Conservation (phyloP, 305 asterid genomes). For the Fraxinus latifolia region DNA sequence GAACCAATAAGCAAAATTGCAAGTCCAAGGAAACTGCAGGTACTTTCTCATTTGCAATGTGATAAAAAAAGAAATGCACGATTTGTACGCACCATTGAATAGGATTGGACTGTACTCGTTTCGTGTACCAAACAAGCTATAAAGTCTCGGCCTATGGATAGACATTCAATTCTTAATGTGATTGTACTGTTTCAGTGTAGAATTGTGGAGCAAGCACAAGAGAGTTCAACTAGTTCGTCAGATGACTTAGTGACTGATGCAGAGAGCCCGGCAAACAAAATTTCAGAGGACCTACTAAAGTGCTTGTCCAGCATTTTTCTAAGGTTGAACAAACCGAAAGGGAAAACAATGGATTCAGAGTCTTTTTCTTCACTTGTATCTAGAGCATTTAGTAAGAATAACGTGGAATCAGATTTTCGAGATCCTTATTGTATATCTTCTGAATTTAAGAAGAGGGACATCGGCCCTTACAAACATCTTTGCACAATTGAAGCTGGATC, state of each 20-base stretch:
- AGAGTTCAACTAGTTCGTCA: conserved; percentile 48
- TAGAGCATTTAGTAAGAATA: conserved; percentile 26
- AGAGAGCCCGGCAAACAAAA: conserved; percentile 49
- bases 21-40: conserved; percentile 50
- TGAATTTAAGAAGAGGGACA: conserved; percentile 26
- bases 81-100: background rate
- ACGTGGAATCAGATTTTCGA: conserved; percentile 32
- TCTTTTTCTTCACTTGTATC: conserved; percentile 40
- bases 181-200: conserved; percentile 48
- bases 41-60: background rate
- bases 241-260: conserved; percentile 40
- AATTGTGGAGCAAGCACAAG: conserved; percentile 52
- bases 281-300: conserved; percentile 62
- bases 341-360: conserved; percentile 56
- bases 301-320: conserved; percentile 59
- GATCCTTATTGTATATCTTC: conserved; percentile 36
- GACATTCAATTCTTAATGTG: conserved; percentile 13
- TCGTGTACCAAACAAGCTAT: background rate
- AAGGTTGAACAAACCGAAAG: conserved; percentile 56
- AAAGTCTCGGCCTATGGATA: background rate
- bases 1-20: conserved; percentile 31
- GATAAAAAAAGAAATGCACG: background rate
- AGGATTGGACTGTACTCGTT: background rate
- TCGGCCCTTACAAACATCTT: conserved; percentile 36
- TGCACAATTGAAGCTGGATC: conserved; percentile 31